Conservation (phyloP, 2,329 filamentous ascomycete species). For the Fusarium foetens region DNA sequence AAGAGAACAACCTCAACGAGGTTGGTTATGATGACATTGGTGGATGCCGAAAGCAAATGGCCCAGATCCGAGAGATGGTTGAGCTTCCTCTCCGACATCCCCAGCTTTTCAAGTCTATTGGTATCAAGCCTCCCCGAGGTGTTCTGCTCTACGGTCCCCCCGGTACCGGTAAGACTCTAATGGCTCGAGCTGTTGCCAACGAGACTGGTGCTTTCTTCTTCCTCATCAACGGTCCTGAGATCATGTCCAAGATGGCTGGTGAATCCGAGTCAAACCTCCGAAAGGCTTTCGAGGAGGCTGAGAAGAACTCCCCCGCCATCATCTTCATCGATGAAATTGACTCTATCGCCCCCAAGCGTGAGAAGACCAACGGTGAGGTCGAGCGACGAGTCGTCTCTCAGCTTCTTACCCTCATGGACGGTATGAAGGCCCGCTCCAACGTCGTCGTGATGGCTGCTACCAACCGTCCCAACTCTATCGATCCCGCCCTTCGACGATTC, state of each 20-base stretch:
- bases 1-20: slow-evolving; percentile 99
- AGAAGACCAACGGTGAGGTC: slow-evolving; percentile 99
- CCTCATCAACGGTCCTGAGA: slow-evolving; percentile 98
- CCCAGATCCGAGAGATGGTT: slow-evolving; percentile 98
- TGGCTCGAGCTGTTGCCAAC: slow-evolving; percentile 98
- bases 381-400: slow-evolving; percentile 98
- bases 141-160: slow-evolving; percentile 96
- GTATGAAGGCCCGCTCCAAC: slow-evolving; percentile 99
- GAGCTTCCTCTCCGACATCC: slow-evolving; percentile 96
- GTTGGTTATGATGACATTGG: slow-evolving; percentile 99
- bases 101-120: slow-evolving; percentile 99
- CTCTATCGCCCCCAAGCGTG: slow-evolving; percentile 98
- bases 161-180: slow-evolving; percentile 98
- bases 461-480: slow-evolving; percentile 98
- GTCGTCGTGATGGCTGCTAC: slow-evolving; percentile 99
- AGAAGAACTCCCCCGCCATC: slow-evolving; percentile 99
- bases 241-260: slow-evolving; percentile 99
- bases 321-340: slow-evolving; percentile 99
- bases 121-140: slow-evolving; percentile 99
- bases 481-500: slow-evolving; percentile 96
- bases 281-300: slow-evolving; percentile 99
- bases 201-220: slow-evolving; percentile 99
- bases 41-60: slow-evolving; percentile 99
- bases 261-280: slow-evolving; percentile 98
- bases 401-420: slow-evolving; percentile 97